Conservation (phyloP, 441 rosid species). For the Francoa sonchifolia region DNA sequence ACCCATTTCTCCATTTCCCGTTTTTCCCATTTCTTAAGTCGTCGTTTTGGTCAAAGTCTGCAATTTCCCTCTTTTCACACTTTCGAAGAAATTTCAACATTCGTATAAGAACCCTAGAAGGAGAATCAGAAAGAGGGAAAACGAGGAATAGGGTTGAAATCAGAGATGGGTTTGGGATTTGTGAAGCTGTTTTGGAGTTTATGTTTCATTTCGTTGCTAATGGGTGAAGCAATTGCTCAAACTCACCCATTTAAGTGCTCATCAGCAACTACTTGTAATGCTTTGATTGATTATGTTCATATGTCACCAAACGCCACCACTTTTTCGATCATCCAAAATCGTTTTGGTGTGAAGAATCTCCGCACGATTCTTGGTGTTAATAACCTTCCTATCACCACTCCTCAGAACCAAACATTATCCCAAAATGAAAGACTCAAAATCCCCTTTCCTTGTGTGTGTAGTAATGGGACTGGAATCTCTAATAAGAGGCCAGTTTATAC, state of each 20-base stretch:
- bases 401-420: slow-evolving; percentile 13
- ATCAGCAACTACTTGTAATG: slow-evolving; percentile 22
- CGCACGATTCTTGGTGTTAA: slow-evolving; percentile 57
- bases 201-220: too few species aligned
- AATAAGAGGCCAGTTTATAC: slow-evolving; percentile 33
- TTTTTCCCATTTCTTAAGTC: too few species aligned
- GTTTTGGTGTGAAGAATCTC: slow-evolving; percentile 42
- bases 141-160: too few species aligned
- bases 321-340: slow-evolving; percentile 30
- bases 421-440: slow-evolving; percentile 25
- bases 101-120: too few species aligned
- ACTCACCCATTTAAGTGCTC: slow-evolving; percentile 46
- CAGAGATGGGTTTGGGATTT: too few species aligned
- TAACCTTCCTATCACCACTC: slow-evolving; percentile 29
- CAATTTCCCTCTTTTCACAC: too few species aligned
- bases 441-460: slow-evolving; percentile 58
- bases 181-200: too few species aligned
- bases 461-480: slow-evolving; percentile 54
- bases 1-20: too few species aligned
- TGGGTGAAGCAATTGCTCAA: slow-evolving; percentile 6
- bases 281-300: slow-evolving; percentile 48
- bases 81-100: too few species aligned
- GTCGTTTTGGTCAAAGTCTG: too few species aligned
- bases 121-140: too few species aligned
- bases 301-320: slow-evolving; percentile 46